Evolutionary conservation across 768 basidiomycete species (phyloP).

Genomic region (Gyrodon lividus): DNA sequence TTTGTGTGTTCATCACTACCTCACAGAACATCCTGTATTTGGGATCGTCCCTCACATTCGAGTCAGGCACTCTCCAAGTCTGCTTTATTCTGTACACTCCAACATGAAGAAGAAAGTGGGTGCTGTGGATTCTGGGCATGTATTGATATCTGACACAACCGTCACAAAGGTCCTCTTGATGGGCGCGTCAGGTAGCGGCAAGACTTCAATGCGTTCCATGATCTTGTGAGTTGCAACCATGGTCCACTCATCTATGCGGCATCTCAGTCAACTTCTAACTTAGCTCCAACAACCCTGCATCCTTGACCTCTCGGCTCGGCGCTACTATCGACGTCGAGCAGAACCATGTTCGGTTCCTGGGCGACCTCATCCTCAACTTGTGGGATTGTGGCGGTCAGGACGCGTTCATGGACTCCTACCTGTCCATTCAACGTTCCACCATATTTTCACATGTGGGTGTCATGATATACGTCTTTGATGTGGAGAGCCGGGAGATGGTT

Average conservation of each 20-base stretch:
- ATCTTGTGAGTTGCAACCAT: constrained; percentile 74
- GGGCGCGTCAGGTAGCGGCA: constrained; percentile 94
- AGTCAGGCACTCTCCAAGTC: neutral
- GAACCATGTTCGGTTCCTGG: constrained; percentile 95
- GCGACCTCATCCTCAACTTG: constrained; percentile 91
- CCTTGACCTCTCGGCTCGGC: constrained; percentile 85
- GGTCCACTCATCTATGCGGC: constrained; percentile 3
- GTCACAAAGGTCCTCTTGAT: constrained; percentile 82
- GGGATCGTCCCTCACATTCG: too few species aligned
- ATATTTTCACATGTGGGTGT: constrained; percentile 97
- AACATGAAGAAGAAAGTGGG: constrained; percentile 35
- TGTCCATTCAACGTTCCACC: constrained; percentile 86
- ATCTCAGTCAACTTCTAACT: constrained; percentile 9
- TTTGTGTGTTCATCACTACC: too few species aligned
- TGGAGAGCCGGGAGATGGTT: constrained; percentile 78
- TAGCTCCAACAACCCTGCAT: constrained; percentile 93
- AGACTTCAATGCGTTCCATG: constrained; percentile 98
- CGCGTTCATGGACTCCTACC: constrained; percentile 96
- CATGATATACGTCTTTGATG: constrained; percentile 98
- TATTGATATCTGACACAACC: neutral
- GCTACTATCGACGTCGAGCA: constrained; percentile 98
- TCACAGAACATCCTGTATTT: too few species aligned
- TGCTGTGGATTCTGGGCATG: neutral
- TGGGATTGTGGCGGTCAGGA: constrained; percentile 99
- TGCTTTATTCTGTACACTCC: neutral